A percentile compares a stretch with the other conserved stretches of the same genome.
These are phyloP conservation scores for Dioscorea zingiberensis DNA, from an alignment of 106 monocot genomes.

Conservation along the genomic window DNA sequence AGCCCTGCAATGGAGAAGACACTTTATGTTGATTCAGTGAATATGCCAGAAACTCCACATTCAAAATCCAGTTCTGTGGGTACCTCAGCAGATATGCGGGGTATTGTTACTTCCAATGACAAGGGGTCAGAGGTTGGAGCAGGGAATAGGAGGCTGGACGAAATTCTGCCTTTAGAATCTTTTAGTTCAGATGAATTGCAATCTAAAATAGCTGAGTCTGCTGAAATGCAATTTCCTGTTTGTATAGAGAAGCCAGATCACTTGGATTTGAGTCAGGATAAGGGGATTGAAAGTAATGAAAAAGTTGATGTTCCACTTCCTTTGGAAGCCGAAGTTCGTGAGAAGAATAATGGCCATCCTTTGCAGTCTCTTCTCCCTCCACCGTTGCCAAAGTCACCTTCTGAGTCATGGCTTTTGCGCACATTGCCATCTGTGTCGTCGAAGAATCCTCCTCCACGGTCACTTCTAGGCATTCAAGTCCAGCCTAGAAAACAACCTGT, in stretches of 20 bases:
- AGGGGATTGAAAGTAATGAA: neutral
- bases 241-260: neutral
- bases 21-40: slow-evolving; percentile 26
- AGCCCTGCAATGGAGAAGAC: slow-evolving; percentile 37
- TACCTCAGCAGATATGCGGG: slow-evolving; percentile 5
- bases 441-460: slow-evolving; percentile 27
- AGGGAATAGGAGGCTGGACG: slow-evolving; percentile 18
- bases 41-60: slow-evolving; percentile 13
- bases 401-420: slow-evolving; percentile 77
- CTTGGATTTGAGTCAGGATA: neutral
- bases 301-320: neutral
- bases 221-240: too few species aligned
- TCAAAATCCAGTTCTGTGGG: slow-evolving; percentile 25
- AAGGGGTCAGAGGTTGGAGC: slow-evolving; percentile 21
- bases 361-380: slow-evolving; percentile 34
- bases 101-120: neutral
- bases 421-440: slow-evolving; percentile 61
- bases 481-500: slow-evolving; percentile 26
- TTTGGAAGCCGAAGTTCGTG: slow-evolving; percentile 6
- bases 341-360: slow-evolving; percentile 9
- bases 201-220: neutral
- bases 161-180: slow-evolving; percentile 10
- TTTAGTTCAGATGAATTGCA: slow-evolving; percentile 7
- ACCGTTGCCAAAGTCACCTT: slow-evolving; percentile 63
- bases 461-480: slow-evolving; percentile 42